Percentiles rank a stretch among this genome's conserved stretches.
These are phyloP conservation scores for Irpex lacteus DNA, from an alignment of 1,284 basidiomycete genomes.

Conservation along the genomic window DNA sequence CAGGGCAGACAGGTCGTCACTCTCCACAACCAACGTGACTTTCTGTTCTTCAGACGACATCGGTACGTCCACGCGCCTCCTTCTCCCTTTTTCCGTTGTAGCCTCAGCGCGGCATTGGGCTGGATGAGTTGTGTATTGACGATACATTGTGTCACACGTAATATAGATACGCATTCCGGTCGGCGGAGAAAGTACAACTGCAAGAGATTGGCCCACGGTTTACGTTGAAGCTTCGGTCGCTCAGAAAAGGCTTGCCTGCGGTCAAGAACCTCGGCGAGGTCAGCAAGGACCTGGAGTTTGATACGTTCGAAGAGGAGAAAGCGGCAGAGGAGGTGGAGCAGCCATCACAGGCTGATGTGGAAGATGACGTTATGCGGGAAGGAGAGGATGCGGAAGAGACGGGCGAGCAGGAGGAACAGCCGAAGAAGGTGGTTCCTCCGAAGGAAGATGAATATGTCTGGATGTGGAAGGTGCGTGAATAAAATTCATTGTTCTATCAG, in stretches of 20 bases:
- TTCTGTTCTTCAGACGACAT: conserved; percentile 95
- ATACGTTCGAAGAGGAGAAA: conserved; percentile 37
- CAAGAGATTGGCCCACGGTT: conserved; percentile 99
- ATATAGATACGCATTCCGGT: conserved; percentile 86
- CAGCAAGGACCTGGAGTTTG: conserved; percentile 60
- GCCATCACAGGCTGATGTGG: conserved; percentile 9
- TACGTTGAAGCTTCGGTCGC: conserved; percentile 88
- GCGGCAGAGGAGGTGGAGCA: conserved; percentile 7
- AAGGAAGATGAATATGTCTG: conserved; percentile 72
- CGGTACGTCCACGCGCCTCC: conserved; percentile 44
- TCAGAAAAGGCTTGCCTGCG: conserved; percentile 87
- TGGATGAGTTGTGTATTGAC: no score
- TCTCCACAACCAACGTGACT: conserved; percentile 97
- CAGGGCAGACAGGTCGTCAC: conserved; percentile 98
- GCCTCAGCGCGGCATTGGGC: no score
- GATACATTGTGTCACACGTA: not conserved
- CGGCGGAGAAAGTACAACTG: conserved; percentile 86
- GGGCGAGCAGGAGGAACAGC: conserved; percentile 4
- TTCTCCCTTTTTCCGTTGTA: no score
- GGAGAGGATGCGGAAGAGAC: conserved; percentile 17
- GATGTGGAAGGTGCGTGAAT: conserved; percentile 71
- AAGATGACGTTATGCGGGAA: conserved; percentile 9
- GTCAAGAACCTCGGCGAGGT: conserved; percentile 66
- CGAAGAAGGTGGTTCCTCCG: conserved; percentile 38
- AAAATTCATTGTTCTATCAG: not conserved